These are phyloP conservation scores for Lachancea sp. DNA, from an alignment of 805 yeast genomes.

Conservation along the genomic window DNA sequence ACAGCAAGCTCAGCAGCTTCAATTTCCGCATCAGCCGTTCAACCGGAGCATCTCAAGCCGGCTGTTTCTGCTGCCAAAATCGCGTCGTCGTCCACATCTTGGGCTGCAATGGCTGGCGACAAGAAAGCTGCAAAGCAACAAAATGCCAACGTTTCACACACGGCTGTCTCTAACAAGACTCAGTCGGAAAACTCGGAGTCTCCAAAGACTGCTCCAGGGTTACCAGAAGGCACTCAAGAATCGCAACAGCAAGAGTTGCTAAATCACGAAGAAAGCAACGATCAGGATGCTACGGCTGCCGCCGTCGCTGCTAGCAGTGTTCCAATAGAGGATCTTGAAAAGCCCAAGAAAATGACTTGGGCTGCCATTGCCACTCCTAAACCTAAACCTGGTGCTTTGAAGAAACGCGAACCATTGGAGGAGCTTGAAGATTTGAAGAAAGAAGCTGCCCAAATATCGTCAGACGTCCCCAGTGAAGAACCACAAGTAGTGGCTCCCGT, in stretches of 20 bases:
- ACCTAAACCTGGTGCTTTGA: conserved; percentile 29
- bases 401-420: conserved; percentile 28
- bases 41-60: conserved; percentile 23
- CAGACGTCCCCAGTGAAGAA: conserved; percentile 15
- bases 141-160: conserved; percentile 10
- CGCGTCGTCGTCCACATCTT: conserved; percentile 27
- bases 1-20: conserved; percentile 13
- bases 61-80: conserved; percentile 22
- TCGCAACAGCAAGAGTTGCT: conserved; percentile 11
- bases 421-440: conserved; percentile 31
- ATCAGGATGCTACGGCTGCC: conserved; percentile 24
- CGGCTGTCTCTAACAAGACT: conserved; percentile 10
- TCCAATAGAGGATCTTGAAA: conserved; percentile 6
- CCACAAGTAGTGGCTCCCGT: conserved; percentile 9
- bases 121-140: conserved; percentile 18
- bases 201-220: not conserved
- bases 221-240: conserved; percentile 3
- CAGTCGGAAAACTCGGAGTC: conserved; percentile 10
- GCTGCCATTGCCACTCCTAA: conserved; percentile 64
- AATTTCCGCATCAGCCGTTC: conserved; percentile 19
- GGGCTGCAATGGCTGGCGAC: conserved; percentile 35
- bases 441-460: conserved; percentile 29
- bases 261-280: conserved; percentile 12
- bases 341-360: conserved; percentile 47
- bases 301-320: conserved; percentile 20